phyloP scores from a whole-genome alignment of 768 basidiomycete species.

The Phaeotremella fagi region DNA sequence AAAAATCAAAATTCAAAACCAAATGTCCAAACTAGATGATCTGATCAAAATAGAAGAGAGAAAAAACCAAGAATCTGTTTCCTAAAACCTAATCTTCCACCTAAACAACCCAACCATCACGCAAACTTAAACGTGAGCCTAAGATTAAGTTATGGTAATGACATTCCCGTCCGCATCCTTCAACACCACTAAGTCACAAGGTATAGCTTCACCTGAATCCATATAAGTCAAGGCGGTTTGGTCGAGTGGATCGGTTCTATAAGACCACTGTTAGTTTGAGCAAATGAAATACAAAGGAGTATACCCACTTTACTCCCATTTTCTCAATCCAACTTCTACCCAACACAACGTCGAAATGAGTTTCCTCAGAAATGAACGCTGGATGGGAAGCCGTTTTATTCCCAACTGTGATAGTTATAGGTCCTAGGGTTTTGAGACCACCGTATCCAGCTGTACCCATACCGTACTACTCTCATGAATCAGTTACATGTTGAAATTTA shows the following conservation, averaged over 20 bases:
- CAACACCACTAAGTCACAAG: constrained; percentile 84
- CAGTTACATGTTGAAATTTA: not conserved
- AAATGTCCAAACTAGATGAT: too few species aligned
- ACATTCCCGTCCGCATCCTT: constrained; percentile 84
- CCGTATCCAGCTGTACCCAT: constrained; percentile 93
- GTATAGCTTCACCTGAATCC: constrained; percentile 86
- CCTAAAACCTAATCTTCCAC: too few species aligned
- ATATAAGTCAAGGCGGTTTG: constrained; percentile 84
- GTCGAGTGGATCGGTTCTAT: constrained; percentile 67
- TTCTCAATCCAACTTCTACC: constrained; percentile 67
- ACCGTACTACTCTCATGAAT: constrained; percentile 51
- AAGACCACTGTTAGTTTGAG: not conserved
- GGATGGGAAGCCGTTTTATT: constrained; percentile 48
- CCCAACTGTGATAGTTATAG: constrained; percentile 72
- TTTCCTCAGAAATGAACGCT: constrained; percentile 88
- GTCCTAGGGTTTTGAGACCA: constrained; percentile 62
- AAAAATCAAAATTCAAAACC: too few species aligned
- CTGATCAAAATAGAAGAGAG: too few species aligned
- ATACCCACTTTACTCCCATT: constrained; percentile 60
- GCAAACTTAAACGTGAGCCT: too few species aligned
- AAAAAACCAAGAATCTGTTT: too few species aligned
- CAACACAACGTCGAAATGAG: constrained; percentile 91
- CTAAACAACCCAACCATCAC: too few species aligned
- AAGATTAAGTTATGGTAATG: constrained; percentile 87
- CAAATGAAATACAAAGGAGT: not conserved